These are phyloP conservation scores for Alternaria sp. DNA, from an alignment of 2,329 filamentous ascomycete species.

Conservation along the genomic window DNA sequence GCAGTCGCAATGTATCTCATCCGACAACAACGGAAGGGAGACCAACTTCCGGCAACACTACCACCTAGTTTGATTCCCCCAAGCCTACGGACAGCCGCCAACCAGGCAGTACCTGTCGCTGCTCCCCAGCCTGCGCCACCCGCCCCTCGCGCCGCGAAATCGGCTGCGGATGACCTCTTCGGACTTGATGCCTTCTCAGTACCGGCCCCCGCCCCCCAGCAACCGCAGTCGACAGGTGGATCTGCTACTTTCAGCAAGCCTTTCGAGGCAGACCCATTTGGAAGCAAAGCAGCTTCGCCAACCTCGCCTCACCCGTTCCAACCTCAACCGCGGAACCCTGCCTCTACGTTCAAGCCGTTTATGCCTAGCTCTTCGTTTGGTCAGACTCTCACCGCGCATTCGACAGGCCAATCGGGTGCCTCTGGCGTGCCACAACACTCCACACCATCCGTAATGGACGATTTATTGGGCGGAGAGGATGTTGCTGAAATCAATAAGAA, in stretches of 20 bases:
- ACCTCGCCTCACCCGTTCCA: constrained; percentile 63
- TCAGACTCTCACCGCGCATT: constrained; percentile 77
- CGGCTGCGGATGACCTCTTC: constrained; percentile 92
- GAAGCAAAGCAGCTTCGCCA: constrained; percentile 60
- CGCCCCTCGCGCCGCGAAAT: constrained; percentile 62
- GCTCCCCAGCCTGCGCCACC: constrained; percentile 56
- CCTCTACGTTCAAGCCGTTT: constrained; percentile 83
- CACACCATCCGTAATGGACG: constrained; percentile 69
- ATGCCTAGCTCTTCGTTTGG: constrained; percentile 92
- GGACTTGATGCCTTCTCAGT: constrained; percentile 78
- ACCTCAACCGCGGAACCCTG: constrained; percentile 54
- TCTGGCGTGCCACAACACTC: constrained; percentile 55
- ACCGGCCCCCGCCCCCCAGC: constrained; percentile 60
- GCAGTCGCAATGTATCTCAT: constrained; percentile 98
- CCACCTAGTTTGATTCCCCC: constrained; percentile 86
- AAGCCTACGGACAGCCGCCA: constrained; percentile 69
- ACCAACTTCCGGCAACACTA: constrained; percentile 76
- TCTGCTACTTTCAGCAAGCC: constrained; percentile 60
- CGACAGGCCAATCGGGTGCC: constrained; percentile 69
- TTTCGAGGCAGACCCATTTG: constrained; percentile 69
- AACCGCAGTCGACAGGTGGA: constrained; percentile 76
- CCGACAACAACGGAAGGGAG: constrained; percentile 79
- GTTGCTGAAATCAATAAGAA: constrained; percentile 90
- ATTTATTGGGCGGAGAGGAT: constrained; percentile 82
- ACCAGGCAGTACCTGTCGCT: constrained; percentile 60